Evolutionary conservation across 148 eudicot genomes (phyloP), one percentile per base, ranked within the genome.

Genomic region (Silene latifolia): DNA sequence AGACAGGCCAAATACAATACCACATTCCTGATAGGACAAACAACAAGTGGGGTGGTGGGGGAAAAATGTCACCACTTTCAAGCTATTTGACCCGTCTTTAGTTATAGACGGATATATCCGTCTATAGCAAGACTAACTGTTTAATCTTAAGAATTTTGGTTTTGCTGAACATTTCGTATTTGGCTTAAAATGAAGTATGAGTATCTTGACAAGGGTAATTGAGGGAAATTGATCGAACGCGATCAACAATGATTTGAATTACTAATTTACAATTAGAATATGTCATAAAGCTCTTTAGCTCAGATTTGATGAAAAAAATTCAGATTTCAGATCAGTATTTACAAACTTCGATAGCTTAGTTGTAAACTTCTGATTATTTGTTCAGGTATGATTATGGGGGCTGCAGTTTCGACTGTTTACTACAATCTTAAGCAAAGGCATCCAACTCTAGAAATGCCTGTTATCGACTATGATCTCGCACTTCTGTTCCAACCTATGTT

Each of bases 331-430:
- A 71, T 53, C 13, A 7, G 23, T 47, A n/a, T 63, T 21, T 63
- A 18, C 8, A 65, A 6, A 17, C 21, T 23, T 69, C 6, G n/a
- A 11, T 48, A 46, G 56, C 32, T 19, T 20, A 48, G 14, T 69
- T 67, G 24, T 70, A 44, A 70, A 70, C 32, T 35, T 57, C 58
- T 51, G 58, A 17, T 71, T 76, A 57, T 68, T 48, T 81, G 72
- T 63, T 64, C 77, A 88, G 92, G 89, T 78, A 88, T 88, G 92
- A 88, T 88, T 32, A 88, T 81, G 78, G 92, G 89, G 3, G 92
- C 88, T 60, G 89, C 92, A 66, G 76, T 69, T 63, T 80, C 89
- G 42, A 88, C 89, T 4, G 92, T 88, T 5, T 85, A 81, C 81
- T 88, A 85, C 60, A 88, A 88, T 71, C 85, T 88, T 9, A 86